phyloP scores from a whole-genome alignment of 305 asterid genomes.

The Caryopteris hybrid region DNA sequence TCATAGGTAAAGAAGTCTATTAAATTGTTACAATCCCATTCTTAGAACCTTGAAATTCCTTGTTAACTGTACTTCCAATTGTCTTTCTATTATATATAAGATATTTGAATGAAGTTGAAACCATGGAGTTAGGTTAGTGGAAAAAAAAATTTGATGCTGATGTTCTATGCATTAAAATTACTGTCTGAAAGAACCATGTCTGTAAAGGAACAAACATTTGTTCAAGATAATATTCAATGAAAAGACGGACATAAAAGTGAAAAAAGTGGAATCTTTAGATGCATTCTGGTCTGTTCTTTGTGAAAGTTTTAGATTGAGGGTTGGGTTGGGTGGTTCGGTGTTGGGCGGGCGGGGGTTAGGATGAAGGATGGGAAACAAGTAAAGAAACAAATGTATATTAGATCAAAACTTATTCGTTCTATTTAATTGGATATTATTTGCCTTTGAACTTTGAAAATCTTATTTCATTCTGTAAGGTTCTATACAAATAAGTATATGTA shows the following conservation, averaged over 20 bases:
- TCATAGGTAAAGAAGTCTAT: background rate
- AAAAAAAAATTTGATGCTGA: conserved; percentile 3
- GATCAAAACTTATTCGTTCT: background rate
- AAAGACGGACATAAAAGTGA: background rate
- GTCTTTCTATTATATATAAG: background rate
- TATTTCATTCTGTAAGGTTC: conserved; percentile 14
- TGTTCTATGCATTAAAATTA: background rate
- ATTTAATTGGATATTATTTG: background rate
- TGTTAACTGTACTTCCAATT: background rate
- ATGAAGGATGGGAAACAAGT: background rate
- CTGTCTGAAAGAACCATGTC: background rate
- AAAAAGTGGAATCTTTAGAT: background rate
- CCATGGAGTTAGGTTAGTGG: background rate
- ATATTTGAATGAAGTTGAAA: background rate
- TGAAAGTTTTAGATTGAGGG: background rate
- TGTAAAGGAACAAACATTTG: background rate
- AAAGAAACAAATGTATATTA: conserved; percentile 19
- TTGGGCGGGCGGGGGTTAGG: background rate
- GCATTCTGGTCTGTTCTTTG: too few species aligned
- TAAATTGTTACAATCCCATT: conserved; percentile 4
- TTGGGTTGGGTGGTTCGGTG: too few species aligned
- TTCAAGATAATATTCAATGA: background rate
- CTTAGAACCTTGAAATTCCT: background rate
- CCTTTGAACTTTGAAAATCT: background rate
- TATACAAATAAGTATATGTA: conserved; percentile 36